Evolutionary conservation across 345 rosid species (phyloP), one percentile per base, ranked within the genome.

Genomic region (Alliaria petiolata): DNA sequence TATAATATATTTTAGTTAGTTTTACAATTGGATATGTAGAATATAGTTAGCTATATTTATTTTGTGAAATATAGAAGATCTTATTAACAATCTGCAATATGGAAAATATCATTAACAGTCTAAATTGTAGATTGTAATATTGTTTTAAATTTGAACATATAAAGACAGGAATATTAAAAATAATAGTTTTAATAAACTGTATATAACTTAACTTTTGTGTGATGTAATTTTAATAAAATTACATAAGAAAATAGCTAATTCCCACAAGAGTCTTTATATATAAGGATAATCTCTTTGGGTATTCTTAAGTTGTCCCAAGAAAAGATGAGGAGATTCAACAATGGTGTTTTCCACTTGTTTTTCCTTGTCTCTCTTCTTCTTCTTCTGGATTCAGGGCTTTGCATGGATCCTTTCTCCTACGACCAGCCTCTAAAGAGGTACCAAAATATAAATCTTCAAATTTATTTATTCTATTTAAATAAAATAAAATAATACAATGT

Each of bases 391-490:
- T 71, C 80, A 76, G 72, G 78, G 68, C 77, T 30, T 53, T 62
- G 31, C 36, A 39, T 55, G 8, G 33, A 28, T 36, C 82, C 71
- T 57, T 33, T 81, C 67, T 67, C 75, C 13, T 82, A 88, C 60
- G 81, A 86, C 65, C 80, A 81, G 14, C 74, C 82, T 57, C 83
- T 84, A 31, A 79, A 86, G 45, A 86, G 95, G 89, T 81, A 81
- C 30, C 35, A 12, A 49, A 35, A 14, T 20, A 46, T 8, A 38
- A 67, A 8, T 30, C 7, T 8, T 26, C 2, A 36, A 8, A 13
- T 20, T 38, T 4, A 26, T 4, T 25, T 9, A 3, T 8, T 33
- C 4, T 0, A 28, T 28, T 4, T 26, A 0, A 26, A 26, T 3
- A 26, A 28, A 1, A 4, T 3, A 28, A 28, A 28, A 28, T 7